A percentile compares a stretch with the other conserved stretches of the same genome.
phyloP scores from a whole-genome alignment of 768 basidiomycete genomes.

The Hydnum rufescens region DNA sequence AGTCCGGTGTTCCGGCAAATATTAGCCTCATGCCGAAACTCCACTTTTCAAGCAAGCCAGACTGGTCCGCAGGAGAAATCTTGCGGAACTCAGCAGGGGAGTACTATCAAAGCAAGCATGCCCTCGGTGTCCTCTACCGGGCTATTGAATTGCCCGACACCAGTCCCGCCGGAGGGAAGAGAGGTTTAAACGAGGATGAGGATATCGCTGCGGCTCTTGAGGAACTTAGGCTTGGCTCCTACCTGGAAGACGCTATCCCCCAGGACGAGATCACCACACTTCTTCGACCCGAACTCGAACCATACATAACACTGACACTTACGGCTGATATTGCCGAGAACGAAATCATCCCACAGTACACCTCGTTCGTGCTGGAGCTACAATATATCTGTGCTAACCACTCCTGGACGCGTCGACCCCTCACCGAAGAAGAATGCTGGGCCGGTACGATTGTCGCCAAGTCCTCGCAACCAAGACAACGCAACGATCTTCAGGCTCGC shows the following conservation, averaged over 20 bases:
- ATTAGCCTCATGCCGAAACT: constrained; percentile 2
- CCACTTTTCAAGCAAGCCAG: constrained; percentile 2
- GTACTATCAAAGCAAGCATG: constrained; percentile 30
- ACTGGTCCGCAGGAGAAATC: constrained; percentile 9
- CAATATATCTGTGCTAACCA: constrained; percentile 28
- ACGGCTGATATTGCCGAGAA: constrained; percentile 1
- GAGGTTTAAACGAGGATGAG: constrained; percentile 1
- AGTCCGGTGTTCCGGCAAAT: constrained; percentile 9
- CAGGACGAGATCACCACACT: neutral
- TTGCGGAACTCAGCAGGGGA: neutral
- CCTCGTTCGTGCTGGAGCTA: constrained; percentile 27
- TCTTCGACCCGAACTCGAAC: neutral
- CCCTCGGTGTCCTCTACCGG: constrained; percentile 44
- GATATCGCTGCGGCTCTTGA: too few species aligned
- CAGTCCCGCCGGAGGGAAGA: neutral
- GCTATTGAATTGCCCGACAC: constrained; percentile 31
- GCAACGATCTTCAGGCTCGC: constrained; percentile 34
- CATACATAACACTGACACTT: neutral
- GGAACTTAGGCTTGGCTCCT: neutral
- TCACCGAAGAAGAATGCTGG: constrained; percentile 44
- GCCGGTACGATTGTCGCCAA: constrained; percentile 49
- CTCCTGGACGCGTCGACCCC: constrained; percentile 16
- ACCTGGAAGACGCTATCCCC: neutral
- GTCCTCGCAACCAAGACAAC: constrained; percentile 33
- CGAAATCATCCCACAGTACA: constrained; percentile 9